phyloP scores from a whole-genome alignment of 805 yeast genomes.

The Sungouiella blattae region DNA sequence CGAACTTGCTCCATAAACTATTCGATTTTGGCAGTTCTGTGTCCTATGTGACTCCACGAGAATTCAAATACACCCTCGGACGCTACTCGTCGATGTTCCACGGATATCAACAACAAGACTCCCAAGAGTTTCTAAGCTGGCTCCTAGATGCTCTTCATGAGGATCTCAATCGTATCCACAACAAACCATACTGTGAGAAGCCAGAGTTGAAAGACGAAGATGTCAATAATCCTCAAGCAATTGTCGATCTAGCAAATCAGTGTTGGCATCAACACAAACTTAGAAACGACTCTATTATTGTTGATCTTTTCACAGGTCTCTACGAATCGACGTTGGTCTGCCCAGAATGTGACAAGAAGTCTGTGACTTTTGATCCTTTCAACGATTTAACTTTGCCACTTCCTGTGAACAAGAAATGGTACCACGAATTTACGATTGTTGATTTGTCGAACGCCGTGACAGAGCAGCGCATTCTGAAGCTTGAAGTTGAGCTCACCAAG shows the following conservation, averaged over 20 bases:
- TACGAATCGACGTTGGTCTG: constrained; percentile 88
- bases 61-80: constrained; percentile 77
- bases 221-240: constrained; percentile 48
- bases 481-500: constrained; percentile 73
- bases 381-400: constrained; percentile 86
- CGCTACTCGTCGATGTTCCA: constrained; percentile 73
- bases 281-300: constrained; percentile 80
- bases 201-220: constrained; percentile 73
- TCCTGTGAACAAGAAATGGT: constrained; percentile 75
- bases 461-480: constrained; percentile 41
- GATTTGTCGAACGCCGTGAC: constrained; percentile 36
- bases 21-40: constrained; percentile 32
- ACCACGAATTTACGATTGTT: constrained; percentile 57
- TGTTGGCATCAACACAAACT: constrained; percentile 79
- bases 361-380: constrained; percentile 91
- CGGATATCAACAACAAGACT: constrained; percentile 86
- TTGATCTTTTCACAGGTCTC: constrained; percentile 84
- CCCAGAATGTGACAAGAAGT: constrained; percentile 75
- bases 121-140: constrained; percentile 89
- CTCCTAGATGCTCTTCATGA: constrained; percentile 87
- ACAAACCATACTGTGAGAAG: constrained; percentile 85
- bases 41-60: constrained; percentile 54
- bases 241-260: constrained; percentile 60
- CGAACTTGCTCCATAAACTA: constrained; percentile 56
- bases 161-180: constrained; percentile 76